These are phyloP conservation scores for Erigeron philadelphicus DNA, from an alignment of 140 eudicot species.

Conservation along the genomic window DNA sequence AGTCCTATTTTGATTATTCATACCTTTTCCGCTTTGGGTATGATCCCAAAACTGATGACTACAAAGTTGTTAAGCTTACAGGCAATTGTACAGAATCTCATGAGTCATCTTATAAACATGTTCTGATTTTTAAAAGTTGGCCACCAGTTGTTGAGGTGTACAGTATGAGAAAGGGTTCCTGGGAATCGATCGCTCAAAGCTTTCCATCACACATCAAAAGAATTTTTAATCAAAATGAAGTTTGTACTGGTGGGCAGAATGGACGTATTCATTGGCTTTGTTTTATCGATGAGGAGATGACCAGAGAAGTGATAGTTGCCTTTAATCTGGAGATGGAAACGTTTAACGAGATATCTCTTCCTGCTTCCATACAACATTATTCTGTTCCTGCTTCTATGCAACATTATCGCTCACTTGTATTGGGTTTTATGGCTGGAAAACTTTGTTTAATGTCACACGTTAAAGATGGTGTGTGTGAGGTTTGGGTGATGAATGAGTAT, in stretches of 20 bases:
- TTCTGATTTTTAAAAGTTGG: neutral
- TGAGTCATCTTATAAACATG: neutral
- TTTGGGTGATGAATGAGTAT: conserved; percentile 8
- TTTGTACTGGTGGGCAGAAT: neutral
- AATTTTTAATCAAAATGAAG: neutral
- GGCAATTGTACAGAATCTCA: too few relatives aligned
- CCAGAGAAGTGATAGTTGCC: neutral
- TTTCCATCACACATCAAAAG: neutral
- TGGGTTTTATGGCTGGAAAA: conserved; percentile 5
- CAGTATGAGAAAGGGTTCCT: neutral
- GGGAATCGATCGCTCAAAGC: neutral
- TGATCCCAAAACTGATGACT: conserved; percentile 10
- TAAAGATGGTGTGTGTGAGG: neutral
- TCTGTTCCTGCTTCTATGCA: too few relatives aligned
- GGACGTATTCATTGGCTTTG: conserved; percentile 11
- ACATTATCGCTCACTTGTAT: neutral
- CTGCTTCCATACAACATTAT: neutral
- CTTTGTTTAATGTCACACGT: neutral
- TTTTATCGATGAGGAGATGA: neutral
- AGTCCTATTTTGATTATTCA: neutral
- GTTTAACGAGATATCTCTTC: neutral
- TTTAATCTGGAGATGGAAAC: neutral
- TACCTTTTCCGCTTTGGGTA: neutral
- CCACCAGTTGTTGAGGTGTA: neutral
- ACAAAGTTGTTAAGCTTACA: neutral